Evolutionary conservation across 2,329 filamentous ascomycete species (phyloP), one percentile per base, ranked within the genome.

Genomic region (Lecanicillium sp.): DNA sequence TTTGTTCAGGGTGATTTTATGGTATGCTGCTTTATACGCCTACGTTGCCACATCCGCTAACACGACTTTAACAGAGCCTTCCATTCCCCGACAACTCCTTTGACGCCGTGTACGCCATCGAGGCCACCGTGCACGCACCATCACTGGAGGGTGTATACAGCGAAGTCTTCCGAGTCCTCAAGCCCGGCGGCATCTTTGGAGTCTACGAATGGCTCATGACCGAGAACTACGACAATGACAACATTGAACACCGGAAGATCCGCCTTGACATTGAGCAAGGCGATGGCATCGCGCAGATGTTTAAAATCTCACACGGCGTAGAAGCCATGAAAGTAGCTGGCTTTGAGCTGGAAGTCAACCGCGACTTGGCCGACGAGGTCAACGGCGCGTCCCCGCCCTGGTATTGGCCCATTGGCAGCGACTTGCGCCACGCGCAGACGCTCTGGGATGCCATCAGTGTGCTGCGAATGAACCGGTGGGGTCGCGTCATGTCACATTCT

Each of bases 161-260:
- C 64, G 86, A 97, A 68, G 97, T 97, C 62, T 90, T 85, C 79
- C 87, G 88, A 40, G 90, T 96, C 19, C 77, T 98, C 54, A 98
- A 97, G 78, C 93, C 93, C 17, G 93, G 93, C 52, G 91, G 93
- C 66, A 76, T 89, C 44, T 98, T 97, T 60, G 93, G 91, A 63
- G 91, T 97, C 44, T 98, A 97, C 71, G 93, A 98, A 70, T 97
- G 93, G 93, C 77, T 97, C 62, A 97, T 98, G 93, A 97, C 90
- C 6, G 90, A 96, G 54, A 74, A 84, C 20, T 98, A 96, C 70
- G 86, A 97, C 72, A 91, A 95, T 65, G 76, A 86, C 52, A 90
- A 96, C 75, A 68, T 87, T 1, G 76, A 83, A 60, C 93, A 97
- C 73, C 86, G 90, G 56, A 81, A 87, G 65, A 93, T 97, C 62